Base-by-base conservation (phyloP, 2,329 filamentous ascomycete species). In the Cordyceps militaris region DNA sequence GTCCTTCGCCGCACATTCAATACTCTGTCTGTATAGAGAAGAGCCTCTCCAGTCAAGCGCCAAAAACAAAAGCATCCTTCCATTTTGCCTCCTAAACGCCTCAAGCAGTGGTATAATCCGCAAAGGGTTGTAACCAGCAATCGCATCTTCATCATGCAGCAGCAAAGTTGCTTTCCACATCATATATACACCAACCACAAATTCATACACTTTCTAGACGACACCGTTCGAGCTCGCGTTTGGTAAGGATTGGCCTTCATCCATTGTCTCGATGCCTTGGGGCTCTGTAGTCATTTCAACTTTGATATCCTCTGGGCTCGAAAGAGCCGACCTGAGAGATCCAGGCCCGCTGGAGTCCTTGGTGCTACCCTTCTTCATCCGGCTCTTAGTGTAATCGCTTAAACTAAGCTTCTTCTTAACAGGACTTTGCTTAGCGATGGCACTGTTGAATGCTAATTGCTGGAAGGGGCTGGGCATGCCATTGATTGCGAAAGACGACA, bases 351-450 rank as follows among this genome's bases (percentile, higher is more conserved):
- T 65, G 3, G 65, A 58, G 10, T 67, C 63, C 55, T 74, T 64
- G 66, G 63, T 76, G 3, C 77, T 76, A 3, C 76, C 77, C 65
- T 83, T 85, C 64, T 79, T 80, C 71, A 63, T 75, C 52, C 80
- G 74, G 61, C 79, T 82, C 67, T 82, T 84, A 6, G 54, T 56
- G 64, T 87, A 87, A 65, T 87, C 84, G 64, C 83, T 86, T 2
- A 87, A 68, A 61, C 82, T 86, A 38, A 87, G 71, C 68, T 86
- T 87, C 75, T 87, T 87, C 70, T 85, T 86, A 32, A 83, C 73
- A 2, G 84, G 84, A 61, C 82, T 86, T 3, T 82, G 81, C 23
- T 77, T 75, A 10, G 74, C 74, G 6, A 67, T 68, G 9, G 73
- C 63, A 14, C 78, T 75, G 57, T 79, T 81, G 34, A 74, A 65